Percentiles rank a stretch among this genome's conserved stretches.
Evolutionary conservation across 139 green algal genomes (phyloP).

Genomic region (Chlamydomonas urium): DNA sequence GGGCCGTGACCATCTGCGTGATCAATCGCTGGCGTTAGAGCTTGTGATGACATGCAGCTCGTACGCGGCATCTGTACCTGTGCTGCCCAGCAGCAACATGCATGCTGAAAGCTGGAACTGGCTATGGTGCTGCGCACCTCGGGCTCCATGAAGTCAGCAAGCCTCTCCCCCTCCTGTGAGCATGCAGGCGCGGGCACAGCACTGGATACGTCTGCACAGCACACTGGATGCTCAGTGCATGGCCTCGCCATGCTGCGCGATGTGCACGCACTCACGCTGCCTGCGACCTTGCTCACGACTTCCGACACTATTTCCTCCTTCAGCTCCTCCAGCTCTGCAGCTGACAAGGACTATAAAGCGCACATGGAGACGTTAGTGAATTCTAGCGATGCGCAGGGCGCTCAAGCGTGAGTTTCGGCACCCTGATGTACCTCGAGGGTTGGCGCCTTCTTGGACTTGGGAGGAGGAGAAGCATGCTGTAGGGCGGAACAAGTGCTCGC

Average conservation of each 20-base stretch:
- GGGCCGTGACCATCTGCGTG: constrained; percentile 59
- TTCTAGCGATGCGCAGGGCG: not conserved
- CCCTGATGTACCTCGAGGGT: not conserved
- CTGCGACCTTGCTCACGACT: constrained; percentile 41
- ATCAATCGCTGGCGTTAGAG: not conserved
- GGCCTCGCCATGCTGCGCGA: not conserved
- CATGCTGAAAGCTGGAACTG: not conserved
- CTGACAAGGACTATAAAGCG: constrained; percentile 15
- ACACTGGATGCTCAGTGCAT: not conserved
- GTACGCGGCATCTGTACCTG: not conserved
- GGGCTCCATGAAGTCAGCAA: constrained; percentile 36
- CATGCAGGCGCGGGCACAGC: not conserved
- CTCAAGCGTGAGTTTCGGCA: not conserved
- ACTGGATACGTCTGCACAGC: not conserved
- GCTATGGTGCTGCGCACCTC: constrained; percentile 23
- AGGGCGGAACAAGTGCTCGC: too few species aligned
- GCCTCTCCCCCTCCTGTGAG: constrained; percentile 30
- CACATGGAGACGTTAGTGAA: not conserved
- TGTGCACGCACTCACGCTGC: constrained; percentile 28
- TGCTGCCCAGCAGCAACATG: not conserved
- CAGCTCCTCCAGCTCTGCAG: constrained; percentile 43
- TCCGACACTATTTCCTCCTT: constrained; percentile 57
- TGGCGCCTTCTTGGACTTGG: too few species aligned
- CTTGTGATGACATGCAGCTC: not conserved
- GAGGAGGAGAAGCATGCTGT: not conserved